Percentiles rank a stretch among this genome's conserved stretches.
phyloP scores from a whole-genome alignment of 768 basidiomycete genomes.

The Pisolithus orientalis region DNA sequence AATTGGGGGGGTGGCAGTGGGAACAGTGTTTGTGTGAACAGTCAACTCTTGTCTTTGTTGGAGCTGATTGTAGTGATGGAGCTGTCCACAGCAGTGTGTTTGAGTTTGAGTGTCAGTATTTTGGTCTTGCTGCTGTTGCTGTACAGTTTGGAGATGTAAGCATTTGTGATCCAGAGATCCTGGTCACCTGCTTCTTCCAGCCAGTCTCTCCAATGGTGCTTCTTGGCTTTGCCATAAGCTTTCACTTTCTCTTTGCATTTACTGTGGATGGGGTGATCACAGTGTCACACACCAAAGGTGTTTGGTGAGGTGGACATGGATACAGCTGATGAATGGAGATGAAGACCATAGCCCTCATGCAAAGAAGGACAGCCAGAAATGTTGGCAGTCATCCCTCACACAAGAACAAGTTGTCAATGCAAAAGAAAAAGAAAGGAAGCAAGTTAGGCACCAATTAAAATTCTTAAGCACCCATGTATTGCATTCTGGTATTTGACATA shows the following conservation, averaged over 20 bases:
- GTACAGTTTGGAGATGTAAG: conserved; percentile 9
- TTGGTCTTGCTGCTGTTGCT: too few relatives aligned
- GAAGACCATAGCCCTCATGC: too few relatives aligned
- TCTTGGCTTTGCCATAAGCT: conserved; percentile 17
- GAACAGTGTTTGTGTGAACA: conserved; percentile 19
- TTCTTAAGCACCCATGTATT: background rate
- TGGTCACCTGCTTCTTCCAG: conserved; percentile 13
- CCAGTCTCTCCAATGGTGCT: conserved; percentile 16
- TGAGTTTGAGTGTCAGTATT: conserved; percentile 3
- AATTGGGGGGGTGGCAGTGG: conserved; percentile 8
- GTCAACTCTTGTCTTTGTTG: background rate
- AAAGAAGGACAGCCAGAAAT: too few relatives aligned
- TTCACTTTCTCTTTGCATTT: too few relatives aligned
- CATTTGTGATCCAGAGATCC: conserved; percentile 20
- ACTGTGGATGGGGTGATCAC: too few relatives aligned
- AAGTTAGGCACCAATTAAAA: too few relatives aligned
- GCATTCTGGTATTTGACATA: background rate
- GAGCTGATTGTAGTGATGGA: conserved; percentile 10
- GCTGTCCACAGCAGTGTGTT: conserved; percentile 6
- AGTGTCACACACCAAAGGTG: too few relatives aligned
- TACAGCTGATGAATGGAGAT: too few relatives aligned
- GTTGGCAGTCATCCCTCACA: too few relatives aligned
- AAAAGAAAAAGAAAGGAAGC: too few relatives aligned
- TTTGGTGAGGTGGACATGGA: too few relatives aligned
- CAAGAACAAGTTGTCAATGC: too few relatives aligned